These are phyloP conservation scores for Prinsepia uniflora DNA, from an alignment of 306 rosid species.

Conservation along the genomic window DNA sequence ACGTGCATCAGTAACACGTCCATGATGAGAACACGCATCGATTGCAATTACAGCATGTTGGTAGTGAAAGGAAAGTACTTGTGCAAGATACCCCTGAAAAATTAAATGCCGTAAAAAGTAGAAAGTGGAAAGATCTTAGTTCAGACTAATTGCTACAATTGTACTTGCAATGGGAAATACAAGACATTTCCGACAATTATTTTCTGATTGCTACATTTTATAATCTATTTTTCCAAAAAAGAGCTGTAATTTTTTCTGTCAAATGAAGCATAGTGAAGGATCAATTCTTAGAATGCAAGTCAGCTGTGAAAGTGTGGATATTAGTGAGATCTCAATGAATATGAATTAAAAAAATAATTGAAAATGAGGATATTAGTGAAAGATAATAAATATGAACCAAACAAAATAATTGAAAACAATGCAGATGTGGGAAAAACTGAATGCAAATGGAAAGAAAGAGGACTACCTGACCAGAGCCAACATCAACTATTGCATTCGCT, in stretches of 20 bases:
- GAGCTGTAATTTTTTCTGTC: background rate
- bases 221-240: background rate
- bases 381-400: background rate
- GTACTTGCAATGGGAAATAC: background rate
- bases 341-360: too few species aligned
- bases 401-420: background rate
- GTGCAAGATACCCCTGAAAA: slow-evolving; percentile 90
- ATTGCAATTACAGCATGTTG: slow-evolving; percentile 76
- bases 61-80: slow-evolving; percentile 79
- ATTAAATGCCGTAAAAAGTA: slow-evolving; percentile 8
- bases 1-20: slow-evolving; percentile 66
- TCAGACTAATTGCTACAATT: background rate
- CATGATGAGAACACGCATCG: slow-evolving; percentile 92
- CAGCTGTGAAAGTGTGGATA: background rate
- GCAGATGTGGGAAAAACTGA: background rate
- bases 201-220: slow-evolving; percentile 1
- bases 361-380: too few species aligned
- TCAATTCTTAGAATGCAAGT: background rate
- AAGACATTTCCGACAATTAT: background rate
- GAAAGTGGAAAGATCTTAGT: background rate
- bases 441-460: slow-evolving; percentile 21
- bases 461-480: slow-evolving; percentile 94
- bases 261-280: background rate
- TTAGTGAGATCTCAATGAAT: too few species aligned
- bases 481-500: slow-evolving; percentile 63